These are phyloP conservation scores for Atkinsonella hypoxylon DNA, from an alignment of 2,329 filamentous ascomycete species.

Conservation along the genomic window DNA sequence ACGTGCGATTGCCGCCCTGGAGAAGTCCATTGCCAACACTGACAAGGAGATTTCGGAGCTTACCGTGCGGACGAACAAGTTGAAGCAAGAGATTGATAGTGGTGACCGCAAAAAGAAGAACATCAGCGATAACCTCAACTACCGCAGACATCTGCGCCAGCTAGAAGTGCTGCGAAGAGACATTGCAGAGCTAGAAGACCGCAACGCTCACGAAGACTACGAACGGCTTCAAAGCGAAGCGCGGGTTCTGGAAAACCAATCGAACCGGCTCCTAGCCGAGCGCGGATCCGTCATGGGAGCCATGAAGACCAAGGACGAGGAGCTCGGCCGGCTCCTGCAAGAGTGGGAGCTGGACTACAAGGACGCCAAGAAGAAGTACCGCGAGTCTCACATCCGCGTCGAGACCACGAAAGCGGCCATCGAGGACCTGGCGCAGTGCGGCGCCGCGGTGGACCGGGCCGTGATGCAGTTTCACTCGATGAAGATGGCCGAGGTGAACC, in stretches of 20 bases:
- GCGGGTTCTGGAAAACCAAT: slow-evolving; percentile 50
- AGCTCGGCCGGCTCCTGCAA: slow-evolving; percentile 57
- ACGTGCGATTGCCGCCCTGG: slow-evolving; percentile 54
- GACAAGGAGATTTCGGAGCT: slow-evolving; percentile 58
- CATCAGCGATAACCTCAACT: slow-evolving; percentile 80
- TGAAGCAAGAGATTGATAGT: slow-evolving; percentile 66
- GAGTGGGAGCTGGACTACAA: slow-evolving; percentile 85
- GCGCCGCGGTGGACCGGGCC: slow-evolving; percentile 77
- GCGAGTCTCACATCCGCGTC: slow-evolving; percentile 78
- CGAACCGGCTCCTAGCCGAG: slow-evolving; percentile 59
- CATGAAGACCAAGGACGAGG: slow-evolving; percentile 75
- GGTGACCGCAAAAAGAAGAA: slow-evolving; percentile 75
- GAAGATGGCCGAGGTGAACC: slow-evolving; percentile 98
- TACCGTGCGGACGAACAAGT: slow-evolving; percentile 59
- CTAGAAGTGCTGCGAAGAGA: slow-evolving; percentile 56
- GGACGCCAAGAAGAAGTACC: slow-evolving; percentile 67
- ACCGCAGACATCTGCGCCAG: slow-evolving; percentile 60
- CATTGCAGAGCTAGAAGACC: slow-evolving; percentile 61
- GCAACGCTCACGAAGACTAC: slow-evolving; percentile 75
- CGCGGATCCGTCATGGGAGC: slow-evolving; percentile 63
- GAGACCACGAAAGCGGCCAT: slow-evolving; percentile 88
- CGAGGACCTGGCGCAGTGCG: slow-evolving; percentile 76
- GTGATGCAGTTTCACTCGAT: slow-evolving; percentile 94
- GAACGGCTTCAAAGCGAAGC: slow-evolving; percentile 62
- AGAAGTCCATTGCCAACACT: slow-evolving; percentile 50